These are phyloP conservation scores for Scedosporium minutisporum DNA, from an alignment of 2,329 filamentous ascomycete genomes.

Conservation along the genomic window DNA sequence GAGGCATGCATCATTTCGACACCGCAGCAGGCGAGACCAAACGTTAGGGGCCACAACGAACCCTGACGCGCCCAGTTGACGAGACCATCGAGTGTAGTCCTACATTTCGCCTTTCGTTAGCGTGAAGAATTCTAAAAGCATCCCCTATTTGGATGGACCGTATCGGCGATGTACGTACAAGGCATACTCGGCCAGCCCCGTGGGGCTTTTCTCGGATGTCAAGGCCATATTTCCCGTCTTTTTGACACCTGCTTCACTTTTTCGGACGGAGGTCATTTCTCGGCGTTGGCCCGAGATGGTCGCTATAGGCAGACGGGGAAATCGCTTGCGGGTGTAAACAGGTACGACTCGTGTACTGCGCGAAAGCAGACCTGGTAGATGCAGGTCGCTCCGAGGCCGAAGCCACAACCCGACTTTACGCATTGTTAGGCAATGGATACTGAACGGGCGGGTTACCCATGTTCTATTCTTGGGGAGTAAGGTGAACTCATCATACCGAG, in stretches of 20 bases:
- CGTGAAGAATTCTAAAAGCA: not conserved
- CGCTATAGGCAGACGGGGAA: too few relatives aligned
- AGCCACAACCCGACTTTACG: too few relatives aligned
- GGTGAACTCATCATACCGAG: too few relatives aligned
- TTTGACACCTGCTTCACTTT: not conserved
- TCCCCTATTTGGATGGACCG: too few relatives aligned
- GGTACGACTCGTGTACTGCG: too few relatives aligned
- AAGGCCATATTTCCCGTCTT: conserved; percentile 51
- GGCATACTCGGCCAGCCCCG: conserved; percentile 74
- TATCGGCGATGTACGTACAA: conserved; percentile 49
- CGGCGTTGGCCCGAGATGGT: not conserved
- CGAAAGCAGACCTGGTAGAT: too few relatives aligned
- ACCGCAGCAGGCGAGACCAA: conserved; percentile 80
- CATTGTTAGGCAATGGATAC: too few relatives aligned
- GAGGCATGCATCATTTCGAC: conserved; percentile 91
- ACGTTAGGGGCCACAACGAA: conserved; percentile 82
- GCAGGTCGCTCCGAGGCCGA: too few relatives aligned
- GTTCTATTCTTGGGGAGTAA: too few relatives aligned
- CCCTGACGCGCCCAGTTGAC: conserved; percentile 78
- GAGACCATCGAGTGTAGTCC: conserved; percentile 68
- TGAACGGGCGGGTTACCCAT: too few relatives aligned
- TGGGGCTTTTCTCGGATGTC: conserved; percentile 68
- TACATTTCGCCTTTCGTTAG: conserved; percentile 21
- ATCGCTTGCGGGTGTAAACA: not conserved
- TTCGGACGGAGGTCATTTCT: not conserved